Evolutionary conservation across 768 basidiomycete genomes (phyloP), one percentile per base, ranked within the genome.

Genomic region (Coprinopsis marcescibilis): DNA sequence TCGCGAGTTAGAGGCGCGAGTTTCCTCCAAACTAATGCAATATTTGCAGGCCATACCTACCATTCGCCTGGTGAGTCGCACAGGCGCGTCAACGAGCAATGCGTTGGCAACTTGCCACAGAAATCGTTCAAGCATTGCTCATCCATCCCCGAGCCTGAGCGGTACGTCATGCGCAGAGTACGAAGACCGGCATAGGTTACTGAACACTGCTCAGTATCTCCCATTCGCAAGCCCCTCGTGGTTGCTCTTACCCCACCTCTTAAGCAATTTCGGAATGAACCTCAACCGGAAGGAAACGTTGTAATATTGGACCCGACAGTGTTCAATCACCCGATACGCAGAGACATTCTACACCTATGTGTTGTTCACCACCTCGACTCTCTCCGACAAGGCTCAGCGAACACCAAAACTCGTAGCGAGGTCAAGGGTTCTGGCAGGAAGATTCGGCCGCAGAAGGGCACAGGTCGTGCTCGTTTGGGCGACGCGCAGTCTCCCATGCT

Each of bases 281-380:
- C 68, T 17, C 56, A 64, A 1, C 55, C 68, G 12, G 65, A 70
- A 37, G 65, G 70, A 8, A 69, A 65, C 45, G 68, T 84, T 10
- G 83, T 84, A 29, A 72, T 76, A 52, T 77, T 89, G 23, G 78
- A 89, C 59, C 80, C 85, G 1, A 73, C 77, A n/a, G 84, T 98
- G 24, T 99, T 98, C 67, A 73, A 78, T 50, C 83, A 90, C 55
- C 90, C 93, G 32, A 80, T 93, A 35, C 88, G 95, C 41, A 80
- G 82, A 17, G 94, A 97, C 63, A 88, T 99, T 52, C 78, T 98
- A 2, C 94, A 98, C 63, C 77, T 91, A 36, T 95, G 93, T 60
- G 84, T 93, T 26, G 78, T 86, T 4, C 89, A 95, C 57, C 77
- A 96, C 60, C 81, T 85, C 32, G 90, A 96, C 58, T 78, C 82